Evolutionary conservation across 441 rosid genomes (phyloP), one percentile per base, ranked within the genome.

Genomic region (Syzygium syzygioides): DNA sequence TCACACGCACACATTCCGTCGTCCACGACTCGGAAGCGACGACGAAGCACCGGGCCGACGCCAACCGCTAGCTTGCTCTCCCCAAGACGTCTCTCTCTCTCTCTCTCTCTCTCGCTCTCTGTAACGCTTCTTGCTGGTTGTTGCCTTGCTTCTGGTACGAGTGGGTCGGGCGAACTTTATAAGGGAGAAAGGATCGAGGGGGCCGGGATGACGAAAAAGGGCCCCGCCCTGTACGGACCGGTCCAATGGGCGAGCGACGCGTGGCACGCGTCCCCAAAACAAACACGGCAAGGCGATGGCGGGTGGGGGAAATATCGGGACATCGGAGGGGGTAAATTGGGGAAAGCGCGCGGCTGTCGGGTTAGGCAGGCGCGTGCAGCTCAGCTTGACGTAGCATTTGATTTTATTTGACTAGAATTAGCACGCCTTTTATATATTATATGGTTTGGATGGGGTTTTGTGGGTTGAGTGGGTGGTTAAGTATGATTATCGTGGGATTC

Each of bases 91-190:
- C 83, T 71, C n/a, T 5, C 34, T 32, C 41, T 66, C 79, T 34
- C 14, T 34, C 68, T 60, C 68, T 62, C 37, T 66, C 79, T 34
- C 14, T 34, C 68, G 28, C 68, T 62, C 37, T n/a, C 66, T 1
- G 18, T 2, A 9, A 68, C 45, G 79, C 1, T 1, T 6, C 15
- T 15, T 12, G 9, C 50, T 23, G 28, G 52, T 37, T 71, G 83
- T 10, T 37, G n/a, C 50, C 2, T 10, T 37, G n/a, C 50, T 3
- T 23, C 3, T 20, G 14, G 80, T 0, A 4, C 0, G 10, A 23
- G 12, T 4, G 52, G 83, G 17, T 37, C 2, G 1, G 52, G 52
- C 2, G 28, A 12, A 2, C 0, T 60, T 12, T 41, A 76, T 23
- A 41, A 6, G 15, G 37, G 4, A 0, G 18, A 17, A 41, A 26